phyloP scores from a whole-genome alignment of 768 basidiomycete genomes.

The Mycena galericulata region DNA sequence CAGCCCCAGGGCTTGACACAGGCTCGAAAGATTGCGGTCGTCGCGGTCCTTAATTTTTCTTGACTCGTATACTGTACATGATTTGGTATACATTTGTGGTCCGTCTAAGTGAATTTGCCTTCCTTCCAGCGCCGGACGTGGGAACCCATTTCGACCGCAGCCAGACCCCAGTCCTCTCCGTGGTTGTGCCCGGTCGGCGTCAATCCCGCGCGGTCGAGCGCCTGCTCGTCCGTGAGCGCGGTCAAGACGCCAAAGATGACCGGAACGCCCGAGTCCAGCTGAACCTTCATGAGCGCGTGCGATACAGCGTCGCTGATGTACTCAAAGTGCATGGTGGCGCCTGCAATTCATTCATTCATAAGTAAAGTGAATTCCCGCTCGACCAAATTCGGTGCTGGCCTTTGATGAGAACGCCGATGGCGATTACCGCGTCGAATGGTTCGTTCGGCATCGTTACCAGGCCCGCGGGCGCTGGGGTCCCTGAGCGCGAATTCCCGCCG shows the following conservation, averaged over 20 bases:
- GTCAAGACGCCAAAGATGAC: constrained; percentile 98
- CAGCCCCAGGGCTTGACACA: too few relatives aligned
- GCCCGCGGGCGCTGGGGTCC: constrained; percentile 59
- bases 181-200: constrained; percentile 94
- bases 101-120: constrained; percentile 68
- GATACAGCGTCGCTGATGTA: constrained; percentile 97
- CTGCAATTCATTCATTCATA: neutral
- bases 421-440: constrained; percentile 96
- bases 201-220: constrained; percentile 92
- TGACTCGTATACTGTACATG: too few relatives aligned
- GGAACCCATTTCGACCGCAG: constrained; percentile 93
- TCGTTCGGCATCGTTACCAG: constrained; percentile 55
- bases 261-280: constrained; percentile 92
- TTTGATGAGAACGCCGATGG: constrained; percentile 98
- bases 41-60: too few relatives aligned
- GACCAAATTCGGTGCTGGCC: constrained; percentile 45
- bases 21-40: too few relatives aligned
- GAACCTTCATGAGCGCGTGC: constrained; percentile 94
- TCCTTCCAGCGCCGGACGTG: constrained; percentile 74
- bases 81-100: neutral
- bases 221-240: constrained; percentile 92
- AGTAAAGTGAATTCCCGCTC: neutral
- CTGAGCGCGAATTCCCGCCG: constrained; percentile 57
- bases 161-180: constrained; percentile 97
- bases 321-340: constrained; percentile 98